Evolutionary conservation across 2,329 filamentous ascomycete species (phyloP), one percentile per base, ranked within the genome.

Genomic region (Dactylella cylindrospora): DNA sequence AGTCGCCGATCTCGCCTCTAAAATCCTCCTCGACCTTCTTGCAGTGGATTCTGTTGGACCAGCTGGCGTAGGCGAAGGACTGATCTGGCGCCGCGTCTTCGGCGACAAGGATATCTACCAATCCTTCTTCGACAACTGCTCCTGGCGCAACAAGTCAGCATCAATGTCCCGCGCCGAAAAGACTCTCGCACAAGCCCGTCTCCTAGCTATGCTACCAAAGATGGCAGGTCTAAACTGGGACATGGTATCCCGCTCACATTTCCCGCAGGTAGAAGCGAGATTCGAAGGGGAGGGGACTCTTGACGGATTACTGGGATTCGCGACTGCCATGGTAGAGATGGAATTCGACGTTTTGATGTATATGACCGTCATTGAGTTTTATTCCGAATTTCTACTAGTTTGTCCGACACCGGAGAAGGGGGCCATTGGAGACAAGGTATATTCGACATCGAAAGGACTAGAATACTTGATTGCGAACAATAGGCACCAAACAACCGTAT

Each of bases 161-260:
- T 61, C 55, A 17, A 61, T 61, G 55, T 61, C 55, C 9, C 47
- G 55, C 17, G 55, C 55, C 9, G 55, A 61, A 33, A 53, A 53
- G 17, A 61, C 55, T 7, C 47, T 61, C 6, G 55, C 55, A 13
- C 55, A 61, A 28, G 55, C 55, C 13, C 47, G 55, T 29, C 44
- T 61, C 8, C 36, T 61, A 4, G 43, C 55, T 25, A 61, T 61
- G 55, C 32, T 61, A 26, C 47, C 55, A 20, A 61, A 61, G 33
- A 61, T 61, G 55, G 55, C 55, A 9, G 41, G 55, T 20, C 43
- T 61, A 49, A 61, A 61, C 19, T 61, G 55, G 55, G 55, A 61
- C 8, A 31, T 53, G 7, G 55, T 61, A 19, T 61, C 55, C 15
- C 55, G 55, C 22, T 61, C 55, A n/a, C 55, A 61, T 29, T 61